Evolutionary conservation across 441 rosid species (phyloP).

Genomic region (Erodium chrysanthum): DNA sequence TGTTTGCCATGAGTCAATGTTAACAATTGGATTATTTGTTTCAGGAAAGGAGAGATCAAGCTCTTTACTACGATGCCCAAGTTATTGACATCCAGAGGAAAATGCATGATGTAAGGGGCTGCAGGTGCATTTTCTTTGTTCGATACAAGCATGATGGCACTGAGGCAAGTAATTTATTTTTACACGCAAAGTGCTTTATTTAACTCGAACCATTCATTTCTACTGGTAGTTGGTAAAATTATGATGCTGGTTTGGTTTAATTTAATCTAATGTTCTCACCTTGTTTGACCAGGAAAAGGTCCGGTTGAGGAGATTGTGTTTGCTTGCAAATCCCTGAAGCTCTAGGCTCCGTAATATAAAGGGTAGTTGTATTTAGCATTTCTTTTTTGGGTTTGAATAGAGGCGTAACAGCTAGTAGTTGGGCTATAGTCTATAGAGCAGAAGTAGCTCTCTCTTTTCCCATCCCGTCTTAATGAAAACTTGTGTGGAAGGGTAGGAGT

Average conservation of each 20-base stretch:
- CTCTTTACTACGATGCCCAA: conserved; percentile 48
- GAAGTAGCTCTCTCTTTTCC: no score
- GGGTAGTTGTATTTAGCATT: no score
- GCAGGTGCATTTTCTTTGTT: conserved; percentile 48
- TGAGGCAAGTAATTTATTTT: conserved; percentile 28
- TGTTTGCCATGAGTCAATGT: no score
- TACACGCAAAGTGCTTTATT: neutral
- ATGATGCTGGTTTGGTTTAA: no score
- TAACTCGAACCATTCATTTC: neutral
- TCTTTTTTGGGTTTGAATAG: no score
- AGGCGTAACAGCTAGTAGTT: no score
- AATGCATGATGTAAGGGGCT: conserved; percentile 56
- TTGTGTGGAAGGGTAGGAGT: no score
- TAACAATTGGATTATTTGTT: neutral
- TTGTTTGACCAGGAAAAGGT: neutral
- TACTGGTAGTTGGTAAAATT: no score
- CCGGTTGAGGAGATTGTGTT: conserved; percentile 3
- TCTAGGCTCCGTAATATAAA: no score
- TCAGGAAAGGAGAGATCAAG: conserved; percentile 52
- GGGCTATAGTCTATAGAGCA: no score
- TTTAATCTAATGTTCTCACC: no score
- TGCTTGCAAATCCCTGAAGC: neutral
- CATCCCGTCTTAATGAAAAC: no score
- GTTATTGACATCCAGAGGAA: conserved; percentile 37
- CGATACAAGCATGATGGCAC: conserved; percentile 41